Evolutionary conservation across 345 rosid genomes (phyloP), one percentile per base, ranked within the genome.

Genomic region (Dipteronia dyeriana): DNA sequence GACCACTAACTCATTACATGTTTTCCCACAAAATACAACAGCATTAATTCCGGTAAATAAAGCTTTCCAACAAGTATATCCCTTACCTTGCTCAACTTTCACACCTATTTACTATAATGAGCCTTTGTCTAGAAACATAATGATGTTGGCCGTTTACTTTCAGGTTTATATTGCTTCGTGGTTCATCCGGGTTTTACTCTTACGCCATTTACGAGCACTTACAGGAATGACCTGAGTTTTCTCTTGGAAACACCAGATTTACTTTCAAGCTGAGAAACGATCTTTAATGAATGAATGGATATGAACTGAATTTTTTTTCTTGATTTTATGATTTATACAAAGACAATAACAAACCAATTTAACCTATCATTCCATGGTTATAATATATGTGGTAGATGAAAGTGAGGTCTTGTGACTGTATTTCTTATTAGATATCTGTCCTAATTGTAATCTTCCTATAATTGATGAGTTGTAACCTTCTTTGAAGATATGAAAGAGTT

Each of bases 111-210:
- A 38, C 80, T 45, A 64, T 53, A 29, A 61, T 68, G 19, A 61
- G 31, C 63, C 34, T 68, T 60, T 53, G 9, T 31, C 17, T 23
- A 41, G 34, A 57, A 75, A 54, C 74, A 12, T 31, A 61, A 79
- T 66, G 57, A 53, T 51, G 66, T 64, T 62, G 68, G 51, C 71
- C 73, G 68, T 82, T 84, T 77, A 77, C 76, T 73, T 84, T 23
- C 85, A 94, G 99, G 91, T 96, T 96, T 81, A 78, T 92, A 81
- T 83, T 96, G 94, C 98, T 92, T 61, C 90, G 94, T 51, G 91
- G 94, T 70, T 91, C 95, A 16, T 91, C 97, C 8, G 99, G 99
- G 75, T 91, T 96, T 75, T 96, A 96, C 87, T 76, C 98, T 4
- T 94, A 96, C 16, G 95, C 89, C 61, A 91, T 96, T 66, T 96